Evolutionary conservation across 495 filamentous ascomycete species (phyloP).

Genomic region (Annulohypoxylon moriforme): DNA sequence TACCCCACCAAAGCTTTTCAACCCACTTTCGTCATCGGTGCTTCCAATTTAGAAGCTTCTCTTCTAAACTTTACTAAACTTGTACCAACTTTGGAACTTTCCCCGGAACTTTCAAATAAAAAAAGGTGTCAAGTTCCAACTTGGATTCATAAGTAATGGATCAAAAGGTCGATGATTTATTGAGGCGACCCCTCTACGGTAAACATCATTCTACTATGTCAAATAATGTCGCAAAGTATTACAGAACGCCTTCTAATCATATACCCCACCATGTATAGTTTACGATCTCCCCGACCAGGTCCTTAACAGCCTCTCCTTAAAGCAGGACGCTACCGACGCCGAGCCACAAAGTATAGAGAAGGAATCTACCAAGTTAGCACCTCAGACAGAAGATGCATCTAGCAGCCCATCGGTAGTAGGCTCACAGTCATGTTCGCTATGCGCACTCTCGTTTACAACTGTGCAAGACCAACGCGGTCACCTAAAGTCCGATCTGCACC

Average conservation of each 20-base stretch:
- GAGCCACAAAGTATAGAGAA: slow-evolving; percentile 44
- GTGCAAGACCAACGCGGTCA: slow-evolving; percentile 88
- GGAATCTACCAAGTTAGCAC: slow-evolving; percentile 31
- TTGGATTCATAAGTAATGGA: slow-evolving; percentile 28
- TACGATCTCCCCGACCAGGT: slow-evolving; percentile 88
- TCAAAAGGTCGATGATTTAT: slow-evolving; percentile 50
- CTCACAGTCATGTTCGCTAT: slow-evolving; percentile 84
- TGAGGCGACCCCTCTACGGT: slow-evolving; percentile 57
- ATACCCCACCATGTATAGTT: slow-evolving; percentile 61
- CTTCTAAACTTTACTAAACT: not conserved
- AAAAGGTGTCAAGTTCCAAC: not conserved
- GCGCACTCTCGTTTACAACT: slow-evolving; percentile 72
- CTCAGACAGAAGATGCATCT: slow-evolving; percentile 52
- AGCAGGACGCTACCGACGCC: slow-evolving; percentile 54
- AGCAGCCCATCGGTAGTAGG: slow-evolving; percentile 57
- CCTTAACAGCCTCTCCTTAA: slow-evolving; percentile 73
- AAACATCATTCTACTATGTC: slow-evolving; percentile 8
- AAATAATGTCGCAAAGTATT: slow-evolving; percentile 4
- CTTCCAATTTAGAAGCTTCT: not conserved
- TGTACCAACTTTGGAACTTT: not conserved
- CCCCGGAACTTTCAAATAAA: not conserved
- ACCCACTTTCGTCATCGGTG: slow-evolving; percentile 31
- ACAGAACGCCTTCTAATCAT: slow-evolving; percentile 22
- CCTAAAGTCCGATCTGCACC: slow-evolving; percentile 89
- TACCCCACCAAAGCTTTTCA: slow-evolving; percentile 39